A percentile compares a stretch with the other conserved stretches of the same genome.
Conservation (phyloP, 768 basidiomycete genomes). For the Kwoniella newhampshirensis region DNA sequence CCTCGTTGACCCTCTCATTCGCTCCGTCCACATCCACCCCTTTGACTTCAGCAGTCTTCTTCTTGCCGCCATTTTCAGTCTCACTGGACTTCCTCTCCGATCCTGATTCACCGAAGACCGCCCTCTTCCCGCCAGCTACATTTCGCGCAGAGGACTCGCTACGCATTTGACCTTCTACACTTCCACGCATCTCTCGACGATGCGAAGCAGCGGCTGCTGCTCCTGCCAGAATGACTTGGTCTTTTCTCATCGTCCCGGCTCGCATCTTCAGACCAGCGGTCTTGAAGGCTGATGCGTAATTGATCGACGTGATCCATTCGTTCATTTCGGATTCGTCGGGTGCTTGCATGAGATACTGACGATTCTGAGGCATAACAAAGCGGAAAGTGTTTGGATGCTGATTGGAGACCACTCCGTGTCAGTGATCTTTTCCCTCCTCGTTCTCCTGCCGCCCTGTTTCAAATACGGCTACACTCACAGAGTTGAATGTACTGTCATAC, state of each 20-base stretch:
- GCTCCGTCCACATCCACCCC: slow-evolving; percentile 32
- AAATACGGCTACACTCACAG: slow-evolving; percentile 59
- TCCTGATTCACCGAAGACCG: slow-evolving; percentile 22
- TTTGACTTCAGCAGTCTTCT: slow-evolving; percentile 8
- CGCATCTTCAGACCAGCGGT: slow-evolving; percentile 79
- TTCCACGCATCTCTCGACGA: slow-evolving; percentile 56
- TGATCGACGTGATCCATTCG: slow-evolving; percentile 86
- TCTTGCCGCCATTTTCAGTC: slow-evolving; percentile 4
- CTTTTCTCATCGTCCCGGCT: slow-evolving; percentile 65
- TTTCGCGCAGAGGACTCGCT: background rate
- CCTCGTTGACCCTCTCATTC: slow-evolving; percentile 29
- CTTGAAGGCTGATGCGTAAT: slow-evolving; percentile 92
- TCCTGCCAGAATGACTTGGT: slow-evolving; percentile 73
- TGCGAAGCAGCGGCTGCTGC: slow-evolving; percentile 83
- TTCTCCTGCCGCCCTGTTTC: background rate
- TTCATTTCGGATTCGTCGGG: slow-evolving; percentile 70
- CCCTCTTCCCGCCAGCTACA: slow-evolving; percentile 11
- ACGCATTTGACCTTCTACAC: background rate
- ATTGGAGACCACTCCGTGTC: too few species aligned
- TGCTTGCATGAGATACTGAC: slow-evolving; percentile 78
- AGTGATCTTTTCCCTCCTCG: too few species aligned
- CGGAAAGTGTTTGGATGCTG: slow-evolving; percentile 75
- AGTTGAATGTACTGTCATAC: slow-evolving; percentile 71
- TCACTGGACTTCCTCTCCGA: background rate
- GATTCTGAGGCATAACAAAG: slow-evolving; percentile 71